phyloP scores from a whole-genome alignment of 2,329 filamentous ascomycete species.

The Mycosphaerella sp. region DNA sequence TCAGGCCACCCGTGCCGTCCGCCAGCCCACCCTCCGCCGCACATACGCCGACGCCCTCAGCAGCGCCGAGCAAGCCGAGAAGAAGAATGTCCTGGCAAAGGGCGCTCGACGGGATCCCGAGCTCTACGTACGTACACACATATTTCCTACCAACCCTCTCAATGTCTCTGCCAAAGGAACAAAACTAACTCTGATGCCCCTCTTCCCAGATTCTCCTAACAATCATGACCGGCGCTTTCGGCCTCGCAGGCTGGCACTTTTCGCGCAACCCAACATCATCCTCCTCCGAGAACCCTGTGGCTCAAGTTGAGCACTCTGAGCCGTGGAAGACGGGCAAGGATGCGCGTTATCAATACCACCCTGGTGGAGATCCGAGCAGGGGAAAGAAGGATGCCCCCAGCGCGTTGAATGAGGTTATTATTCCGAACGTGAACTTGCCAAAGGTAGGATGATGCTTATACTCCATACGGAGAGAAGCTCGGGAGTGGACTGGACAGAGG shows the following conservation, averaged over 20 bases:
- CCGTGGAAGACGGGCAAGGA: slow-evolving; percentile 72
- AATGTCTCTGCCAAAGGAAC: not conserved
- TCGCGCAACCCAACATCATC: slow-evolving; percentile 77
- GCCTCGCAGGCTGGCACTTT: slow-evolving; percentile 84
- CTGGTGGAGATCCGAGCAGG: slow-evolving; percentile 71
- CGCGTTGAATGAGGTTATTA: slow-evolving; percentile 88
- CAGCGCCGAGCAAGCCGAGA: slow-evolving; percentile 37
- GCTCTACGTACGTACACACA: slow-evolving; percentile 56
- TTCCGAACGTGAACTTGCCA: slow-evolving; percentile 88
- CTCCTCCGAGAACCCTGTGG: slow-evolving; percentile 72
- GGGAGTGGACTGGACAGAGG: not conserved
- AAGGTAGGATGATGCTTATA: slow-evolving; percentile 52
- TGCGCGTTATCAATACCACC: slow-evolving; percentile 62
- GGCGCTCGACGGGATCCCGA: slow-evolving; percentile 65
- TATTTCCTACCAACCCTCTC: not conserved
- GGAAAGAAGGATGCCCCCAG: slow-evolving; percentile 84
- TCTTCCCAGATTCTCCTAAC: slow-evolving; percentile 68
- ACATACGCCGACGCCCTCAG: slow-evolving; percentile 39
- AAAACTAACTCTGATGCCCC: slow-evolving; percentile 6
- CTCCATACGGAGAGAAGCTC: not conserved
- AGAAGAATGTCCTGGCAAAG: slow-evolving; percentile 50
- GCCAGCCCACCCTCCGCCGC: slow-evolving; percentile 29
- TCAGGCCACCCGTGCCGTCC: slow-evolving; percentile 37
- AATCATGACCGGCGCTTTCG: slow-evolving; percentile 84
- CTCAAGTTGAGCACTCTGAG: slow-evolving; percentile 70